Percentiles rank a stretch among this genome's conserved stretches.
Conservation (phyloP, 495 filamentous ascomycete species). For the Baudoinia panamericana region DNA sequence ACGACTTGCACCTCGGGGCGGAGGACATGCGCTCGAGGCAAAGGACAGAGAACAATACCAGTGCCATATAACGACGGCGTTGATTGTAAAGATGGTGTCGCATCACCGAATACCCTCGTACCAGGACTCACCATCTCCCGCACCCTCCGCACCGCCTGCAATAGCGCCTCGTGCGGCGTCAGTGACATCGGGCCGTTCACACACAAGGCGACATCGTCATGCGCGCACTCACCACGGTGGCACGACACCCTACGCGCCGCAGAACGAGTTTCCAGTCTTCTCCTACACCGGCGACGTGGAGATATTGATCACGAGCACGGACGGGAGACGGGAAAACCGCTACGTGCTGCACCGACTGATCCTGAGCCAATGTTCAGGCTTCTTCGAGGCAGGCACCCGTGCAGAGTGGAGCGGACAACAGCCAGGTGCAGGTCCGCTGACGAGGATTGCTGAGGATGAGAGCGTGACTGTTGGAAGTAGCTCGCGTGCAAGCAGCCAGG, state of each 20-base stretch:
- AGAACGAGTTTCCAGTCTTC: constrained; percentile 88
- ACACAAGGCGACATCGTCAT: constrained; percentile 50
- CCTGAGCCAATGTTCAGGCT: constrained; percentile 75
- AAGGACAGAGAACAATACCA: background rate
- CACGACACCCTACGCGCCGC: constrained; percentile 48
- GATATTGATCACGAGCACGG: constrained; percentile 52
- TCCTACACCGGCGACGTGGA: constrained; percentile 83
- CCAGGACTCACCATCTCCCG: constrained; percentile 2
- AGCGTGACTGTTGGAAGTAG: constrained; percentile 25
- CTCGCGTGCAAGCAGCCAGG: constrained; percentile 28
- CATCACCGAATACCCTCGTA: constrained; percentile 15
- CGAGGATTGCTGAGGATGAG: constrained; percentile 46
- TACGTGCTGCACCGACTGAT: constrained; percentile 80
- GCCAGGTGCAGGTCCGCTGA: constrained; percentile 30
- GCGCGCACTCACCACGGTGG: constrained; percentile 73
- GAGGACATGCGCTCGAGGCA: constrained; percentile 8
- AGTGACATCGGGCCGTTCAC: constrained; percentile 17
- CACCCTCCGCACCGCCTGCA: constrained; percentile 11
- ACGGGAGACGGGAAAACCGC: constrained; percentile 56
- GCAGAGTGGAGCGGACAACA: constrained; percentile 53
- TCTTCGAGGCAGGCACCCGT: constrained; percentile 81
- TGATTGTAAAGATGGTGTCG: constrained; percentile 19
- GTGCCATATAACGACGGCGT: background rate
- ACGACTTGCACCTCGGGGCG: background rate
- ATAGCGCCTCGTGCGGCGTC: constrained; percentile 11